A percentile compares a stretch with the other conserved stretches of the same genome.
phyloP scores from a whole-genome alignment of 768 basidiomycete genomes.

The Boletus coccyginus region DNA sequence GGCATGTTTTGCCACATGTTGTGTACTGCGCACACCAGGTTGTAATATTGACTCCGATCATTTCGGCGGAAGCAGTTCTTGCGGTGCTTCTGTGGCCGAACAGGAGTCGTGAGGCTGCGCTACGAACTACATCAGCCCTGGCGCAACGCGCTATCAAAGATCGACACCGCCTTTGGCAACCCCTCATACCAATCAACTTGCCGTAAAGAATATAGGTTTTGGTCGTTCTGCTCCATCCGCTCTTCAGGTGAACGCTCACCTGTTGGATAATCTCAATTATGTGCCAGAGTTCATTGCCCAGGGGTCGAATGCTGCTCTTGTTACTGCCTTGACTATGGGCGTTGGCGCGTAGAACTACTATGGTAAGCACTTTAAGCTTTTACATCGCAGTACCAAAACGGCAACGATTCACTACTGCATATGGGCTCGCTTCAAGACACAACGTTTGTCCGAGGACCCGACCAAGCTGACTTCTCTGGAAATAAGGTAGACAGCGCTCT shows the following conservation, averaged over 20 bases:
- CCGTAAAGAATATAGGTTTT: too few relatives aligned
- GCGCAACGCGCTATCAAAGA: too few relatives aligned
- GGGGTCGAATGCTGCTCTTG: constrained; percentile 14
- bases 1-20: too few relatives aligned
- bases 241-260: constrained; percentile 15
- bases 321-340: constrained; percentile 19
- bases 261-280: too few relatives aligned
- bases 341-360: constrained; percentile 12
- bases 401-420: constrained; percentile 28
- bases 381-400: neutral
- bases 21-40: too few relatives aligned
- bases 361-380: neutral
- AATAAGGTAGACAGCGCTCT: constrained; percentile 22
- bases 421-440: constrained; percentile 40
- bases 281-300: constrained; percentile 16
- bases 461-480: neutral
- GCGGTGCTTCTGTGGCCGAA: too few relatives aligned
- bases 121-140: too few relatives aligned
- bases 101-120: too few relatives aligned
- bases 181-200: too few relatives aligned
- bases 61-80: too few relatives aligned
- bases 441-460: neutral
- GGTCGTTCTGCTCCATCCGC: constrained; percentile 25
- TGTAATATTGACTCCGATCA: too few relatives aligned
- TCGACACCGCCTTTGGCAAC: too few relatives aligned